Percentiles rank a stretch among this genome's conserved stretches.
Evolutionary conservation across 2,329 filamentous ascomycete genomes (phyloP).

Genomic region (Diaporthe sp.): DNA sequence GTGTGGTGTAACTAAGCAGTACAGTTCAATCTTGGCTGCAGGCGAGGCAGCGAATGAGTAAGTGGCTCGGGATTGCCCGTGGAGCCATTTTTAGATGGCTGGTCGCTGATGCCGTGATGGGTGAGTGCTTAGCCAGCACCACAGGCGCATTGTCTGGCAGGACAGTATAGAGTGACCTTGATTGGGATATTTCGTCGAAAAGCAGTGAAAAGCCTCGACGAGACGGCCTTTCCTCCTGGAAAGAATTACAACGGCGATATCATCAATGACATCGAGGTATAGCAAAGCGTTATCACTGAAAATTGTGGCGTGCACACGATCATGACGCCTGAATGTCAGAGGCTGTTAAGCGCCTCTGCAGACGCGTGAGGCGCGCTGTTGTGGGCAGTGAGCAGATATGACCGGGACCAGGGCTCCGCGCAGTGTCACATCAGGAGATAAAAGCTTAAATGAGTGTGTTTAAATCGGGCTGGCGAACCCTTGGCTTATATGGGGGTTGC

Average conservation of each 20-base stretch:
- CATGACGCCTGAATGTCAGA: background rate
- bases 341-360: background rate
- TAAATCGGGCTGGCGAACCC: background rate
- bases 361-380: slow-evolving; percentile 5
- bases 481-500: background rate
- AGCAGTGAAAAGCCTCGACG: background rate
- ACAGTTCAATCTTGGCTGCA: no score
- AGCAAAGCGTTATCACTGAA: no score
- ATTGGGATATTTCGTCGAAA: no score
- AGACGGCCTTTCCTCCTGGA: no score
- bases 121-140: no score
- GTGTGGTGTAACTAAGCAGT: no score
- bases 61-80: background rate
- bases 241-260: no score
- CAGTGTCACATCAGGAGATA: background rate
- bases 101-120: background rate
- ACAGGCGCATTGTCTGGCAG: no score
- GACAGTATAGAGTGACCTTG: no score
- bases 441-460: background rate
- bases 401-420: background rate
- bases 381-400: background rate
- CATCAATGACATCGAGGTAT: no score
- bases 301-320: no score
- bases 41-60: background rate
- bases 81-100: background rate